Evolutionary conservation across 2,329 filamentous ascomycete species (phyloP), one percentile per base, ranked within the genome.

Genomic region (Basipetospora chlamydospora): DNA sequence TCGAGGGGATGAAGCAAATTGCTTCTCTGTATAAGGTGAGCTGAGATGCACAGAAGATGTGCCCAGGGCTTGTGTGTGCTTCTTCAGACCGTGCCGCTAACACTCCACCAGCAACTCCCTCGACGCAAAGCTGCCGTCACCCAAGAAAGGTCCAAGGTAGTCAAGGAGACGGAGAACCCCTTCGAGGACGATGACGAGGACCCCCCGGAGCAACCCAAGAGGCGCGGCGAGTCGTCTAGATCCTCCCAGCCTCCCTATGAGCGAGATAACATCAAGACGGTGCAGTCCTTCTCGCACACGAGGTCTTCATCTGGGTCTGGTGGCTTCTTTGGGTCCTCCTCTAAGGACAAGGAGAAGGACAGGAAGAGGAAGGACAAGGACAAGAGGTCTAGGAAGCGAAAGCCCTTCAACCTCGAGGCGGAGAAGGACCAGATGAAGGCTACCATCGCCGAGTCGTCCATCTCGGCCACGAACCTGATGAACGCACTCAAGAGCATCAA

Each of bases 401-500:
- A 70, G 49, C 63, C 73, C 1, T 95, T 96, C 63, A 84, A 81
- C 51, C 66, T 96, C 1, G 83, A 92, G 47, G 79, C 75, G 26
- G 90, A 96, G 55, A 88, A 88, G 55, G 81, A 82, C 1, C 69
- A 80, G 41, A 86, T 98, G 63, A 79, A 94, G 45, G 74, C 79
- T 42, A 74, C 79, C n/a, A 86, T 98, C 43, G 90, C 88, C 3
- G 83, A 88, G 32, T 76, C 87, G 0, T 87, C 84, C 1, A 82
- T 96, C 26, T 83, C 86, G 3, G 79, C 85, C n/a, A 95, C 83
- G 0, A 94, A 93, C 52, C 66, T 98, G 26, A 68, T 79, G 51
- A 96, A 98, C 50, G 74, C 79, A 1, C 65, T 98, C 26, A 86
- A 90, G 54, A 76, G 80, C 37, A 87, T 95, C 59, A 95, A 96